phyloP scores from a whole-genome alignment of 2,329 filamentous ascomycete species.

The Neopestalotiopsis rosae region DNA sequence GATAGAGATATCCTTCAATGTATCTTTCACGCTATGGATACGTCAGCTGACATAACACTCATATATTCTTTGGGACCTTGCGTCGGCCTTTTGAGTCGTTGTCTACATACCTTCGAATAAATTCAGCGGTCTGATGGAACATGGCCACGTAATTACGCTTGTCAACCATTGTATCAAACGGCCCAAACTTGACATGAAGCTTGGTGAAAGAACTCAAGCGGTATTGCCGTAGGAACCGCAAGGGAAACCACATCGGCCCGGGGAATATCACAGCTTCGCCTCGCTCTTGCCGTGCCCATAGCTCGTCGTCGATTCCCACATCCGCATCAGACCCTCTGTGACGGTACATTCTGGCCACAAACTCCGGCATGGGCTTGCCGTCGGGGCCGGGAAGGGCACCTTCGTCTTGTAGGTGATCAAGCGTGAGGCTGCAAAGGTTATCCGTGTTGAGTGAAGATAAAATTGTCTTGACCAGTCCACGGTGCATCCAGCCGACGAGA shows the following conservation, averaged over 20 bases:
- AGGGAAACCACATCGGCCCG: neutral
- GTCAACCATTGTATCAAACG: neutral
- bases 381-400: neutral
- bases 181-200: neutral
- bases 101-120: neutral
- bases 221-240: neutral
- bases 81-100: no score
- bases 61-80: neutral
- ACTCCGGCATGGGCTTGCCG: no score
- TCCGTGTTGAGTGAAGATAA: neutral
- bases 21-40: neutral
- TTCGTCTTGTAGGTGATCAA: neutral
- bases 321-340: no score
- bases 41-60: neutral
- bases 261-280: neutral
- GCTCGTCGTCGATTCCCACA: neutral
- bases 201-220: neutral
- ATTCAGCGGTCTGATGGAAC: neutral
- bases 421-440: neutral
- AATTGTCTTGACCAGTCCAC: neutral
- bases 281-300: neutral
- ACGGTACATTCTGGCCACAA: no score
- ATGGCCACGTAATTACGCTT: neutral
- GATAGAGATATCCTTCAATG: neutral
- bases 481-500: neutral